These are phyloP conservation scores for Calocera viscosa DNA, from an alignment of 768 basidiomycete genomes.

Conservation along the genomic window DNA sequence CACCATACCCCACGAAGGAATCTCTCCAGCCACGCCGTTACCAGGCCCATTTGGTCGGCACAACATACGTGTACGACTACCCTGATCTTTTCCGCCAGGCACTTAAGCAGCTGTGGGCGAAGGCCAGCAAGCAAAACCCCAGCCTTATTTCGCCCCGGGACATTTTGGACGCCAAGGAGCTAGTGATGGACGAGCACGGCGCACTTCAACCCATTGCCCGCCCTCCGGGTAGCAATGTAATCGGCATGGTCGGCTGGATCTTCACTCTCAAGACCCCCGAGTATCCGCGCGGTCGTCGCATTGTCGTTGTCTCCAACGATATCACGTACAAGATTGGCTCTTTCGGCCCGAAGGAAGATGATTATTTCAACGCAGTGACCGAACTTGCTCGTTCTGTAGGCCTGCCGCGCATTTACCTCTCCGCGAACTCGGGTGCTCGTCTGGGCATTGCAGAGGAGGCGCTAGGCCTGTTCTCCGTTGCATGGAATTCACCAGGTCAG, in stretches of 20 bases:
- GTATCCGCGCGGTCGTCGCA: conserved; percentile 73
- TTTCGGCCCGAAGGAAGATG: conserved; percentile 90
- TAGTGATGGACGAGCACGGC: conserved; percentile 89
- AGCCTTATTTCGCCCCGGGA: conserved; percentile 62
- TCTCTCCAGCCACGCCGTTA: conserved; percentile 97
- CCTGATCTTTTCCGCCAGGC: conserved; percentile 98
- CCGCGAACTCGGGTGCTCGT: conserved; percentile 96
- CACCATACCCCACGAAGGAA: conserved; percentile 92
- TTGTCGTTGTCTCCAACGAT: conserved; percentile 90
- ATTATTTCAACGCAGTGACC: conserved; percentile 90
- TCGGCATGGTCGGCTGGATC: conserved; percentile 98
- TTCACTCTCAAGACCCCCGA: conserved; percentile 88
- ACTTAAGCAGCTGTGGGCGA: conserved; percentile 81
- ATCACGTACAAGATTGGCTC: conserved; percentile 99
- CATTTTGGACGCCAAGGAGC: conserved; percentile 72
- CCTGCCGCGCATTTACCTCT: conserved; percentile 90
- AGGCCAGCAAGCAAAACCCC: conserved; percentile 50
- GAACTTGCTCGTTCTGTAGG: conserved; percentile 83
- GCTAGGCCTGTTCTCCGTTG: conserved; percentile 72
- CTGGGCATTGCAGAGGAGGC: conserved; percentile 92
- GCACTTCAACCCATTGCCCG: conserved; percentile 81
- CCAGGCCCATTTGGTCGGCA: conserved; percentile 95
- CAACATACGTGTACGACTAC: conserved; percentile 99
- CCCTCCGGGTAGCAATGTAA: conserved; percentile 83
- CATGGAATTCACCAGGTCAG: conserved; percentile 68